Percentiles rank a stretch among this genome's conserved stretches.
Conservation (phyloP, 2,329 filamentous ascomycete genomes). For the Pseudogymnoascus sp. region DNA sequence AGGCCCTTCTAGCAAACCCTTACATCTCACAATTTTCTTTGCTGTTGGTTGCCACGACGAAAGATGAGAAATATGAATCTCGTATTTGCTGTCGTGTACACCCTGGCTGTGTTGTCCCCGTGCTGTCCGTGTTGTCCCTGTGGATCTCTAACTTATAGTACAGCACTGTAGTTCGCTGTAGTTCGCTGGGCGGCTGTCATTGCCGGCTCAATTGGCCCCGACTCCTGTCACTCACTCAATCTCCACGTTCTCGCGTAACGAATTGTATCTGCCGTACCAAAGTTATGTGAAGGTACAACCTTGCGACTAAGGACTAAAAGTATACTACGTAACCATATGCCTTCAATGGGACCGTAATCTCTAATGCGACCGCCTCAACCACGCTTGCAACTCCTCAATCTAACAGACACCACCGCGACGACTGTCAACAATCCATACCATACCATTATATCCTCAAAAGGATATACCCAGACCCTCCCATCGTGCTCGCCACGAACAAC, state of each 20-base stretch:
- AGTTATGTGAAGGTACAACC: background rate
- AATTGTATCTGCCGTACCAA: constrained; percentile 7
- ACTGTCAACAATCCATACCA: background rate
- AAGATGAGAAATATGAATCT: background rate
- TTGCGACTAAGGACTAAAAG: constrained; percentile 4
- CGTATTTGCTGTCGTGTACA: background rate
- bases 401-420: background rate
- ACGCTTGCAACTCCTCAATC: background rate
- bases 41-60: background rate
- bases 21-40: background rate
- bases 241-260: constrained; percentile 8
- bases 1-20: background rate
- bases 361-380: background rate
- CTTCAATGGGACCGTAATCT: constrained; percentile 6
- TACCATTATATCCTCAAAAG: background rate
- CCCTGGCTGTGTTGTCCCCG: background rate
- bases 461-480: background rate
- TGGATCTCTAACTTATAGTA: background rate
- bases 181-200: background rate
- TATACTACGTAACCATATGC: constrained; percentile 7
- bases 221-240: constrained; percentile 6
- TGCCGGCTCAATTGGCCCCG: constrained; percentile 4
- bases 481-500: background rate
- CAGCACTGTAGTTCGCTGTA: no score
- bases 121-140: background rate